A percentile compares a stretch with the other conserved stretches of the same genome.
phyloP scores from a whole-genome alignment of 2,329 filamentous ascomycete genomes.

The Fusarium succisae region DNA sequence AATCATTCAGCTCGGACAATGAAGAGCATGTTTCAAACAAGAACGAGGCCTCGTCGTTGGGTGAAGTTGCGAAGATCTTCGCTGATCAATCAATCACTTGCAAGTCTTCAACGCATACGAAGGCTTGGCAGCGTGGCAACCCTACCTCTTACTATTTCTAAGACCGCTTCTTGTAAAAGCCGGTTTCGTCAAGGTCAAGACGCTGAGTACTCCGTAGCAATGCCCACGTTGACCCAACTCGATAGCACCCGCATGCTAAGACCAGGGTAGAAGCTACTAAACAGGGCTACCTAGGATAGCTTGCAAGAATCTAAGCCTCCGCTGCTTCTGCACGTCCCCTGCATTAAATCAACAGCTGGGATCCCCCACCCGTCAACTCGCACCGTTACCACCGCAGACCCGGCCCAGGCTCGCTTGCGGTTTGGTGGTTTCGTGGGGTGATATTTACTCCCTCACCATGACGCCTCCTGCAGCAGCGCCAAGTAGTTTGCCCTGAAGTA shows the following conservation, averaged over 20 bases:
- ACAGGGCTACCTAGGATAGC: not conserved
- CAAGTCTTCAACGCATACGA: not conserved
- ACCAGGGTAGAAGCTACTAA: conserved; percentile 6
- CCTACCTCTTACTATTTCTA: conserved; percentile 5
- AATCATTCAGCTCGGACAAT: not conserved
- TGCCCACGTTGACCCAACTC: not conserved
- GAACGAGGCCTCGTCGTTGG: conserved; percentile 13
- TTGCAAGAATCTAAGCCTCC: conserved; percentile 25
- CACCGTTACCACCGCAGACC: conserved; percentile 40
- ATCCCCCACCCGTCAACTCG: conserved; percentile 34
- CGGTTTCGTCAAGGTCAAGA: conserved; percentile 22
- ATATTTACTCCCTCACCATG: conserved; percentile 40
- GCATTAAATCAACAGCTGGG: conserved; percentile 38
- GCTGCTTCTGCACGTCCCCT: conserved; percentile 31
- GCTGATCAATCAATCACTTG: conserved; percentile 15
- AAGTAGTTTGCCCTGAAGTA: conserved; percentile 13
- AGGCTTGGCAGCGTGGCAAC: conserved; percentile 22
- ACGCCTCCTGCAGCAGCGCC: conserved; percentile 25
- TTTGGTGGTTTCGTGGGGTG: conserved; percentile 41
- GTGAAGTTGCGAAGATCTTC: conserved; percentile 12
- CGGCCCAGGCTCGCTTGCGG: conserved; percentile 37
- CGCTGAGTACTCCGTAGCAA: conserved; percentile 1
- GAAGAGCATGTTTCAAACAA: conserved; percentile 16
- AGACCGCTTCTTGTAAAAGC: conserved; percentile 14
- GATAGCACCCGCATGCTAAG: conserved; percentile 39